Conservation (phyloP, 495 filamentous ascomycete species). For the Penicillium robsamsonii region DNA sequence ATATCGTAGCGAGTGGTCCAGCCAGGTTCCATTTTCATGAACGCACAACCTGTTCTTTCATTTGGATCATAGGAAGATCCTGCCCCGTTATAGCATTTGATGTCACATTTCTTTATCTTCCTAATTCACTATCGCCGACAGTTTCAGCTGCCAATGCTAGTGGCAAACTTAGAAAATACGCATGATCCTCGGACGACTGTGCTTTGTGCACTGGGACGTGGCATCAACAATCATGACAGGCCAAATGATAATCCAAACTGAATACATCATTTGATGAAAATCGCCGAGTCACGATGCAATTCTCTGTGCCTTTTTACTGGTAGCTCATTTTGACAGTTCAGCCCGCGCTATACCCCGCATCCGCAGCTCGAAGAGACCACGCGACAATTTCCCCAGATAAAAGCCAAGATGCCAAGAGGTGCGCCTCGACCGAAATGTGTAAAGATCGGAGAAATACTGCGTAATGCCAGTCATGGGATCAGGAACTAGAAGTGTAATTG, state of each 20-base stretch:
- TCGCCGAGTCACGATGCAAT: not conserved
- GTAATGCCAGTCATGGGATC: conserved; percentile 10
- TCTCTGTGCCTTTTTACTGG: not conserved
- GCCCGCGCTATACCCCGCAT: conserved; percentile 28
- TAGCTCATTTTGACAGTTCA: not conserved
- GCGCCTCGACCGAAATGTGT: not conserved
- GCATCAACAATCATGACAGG: not conserved
- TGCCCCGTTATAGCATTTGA: too few species aligned
- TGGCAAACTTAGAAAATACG: not conserved
- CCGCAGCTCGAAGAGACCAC: conserved; percentile 16
- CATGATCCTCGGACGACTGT: too few species aligned
- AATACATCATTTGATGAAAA: not conserved
- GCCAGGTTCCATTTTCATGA: too few species aligned
- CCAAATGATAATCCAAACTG: not conserved
- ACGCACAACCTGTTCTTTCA: too few species aligned
- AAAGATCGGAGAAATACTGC: not conserved
- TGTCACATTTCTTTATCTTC: not conserved
- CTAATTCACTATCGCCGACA: not conserved
- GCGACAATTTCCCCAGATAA: conserved; percentile 31
- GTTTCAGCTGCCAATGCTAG: not conserved
- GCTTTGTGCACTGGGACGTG: not conserved
- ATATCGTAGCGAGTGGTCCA: not conserved
- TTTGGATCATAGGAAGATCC: too few species aligned
- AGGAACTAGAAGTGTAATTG: not conserved
- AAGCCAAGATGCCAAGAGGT: conserved; percentile 26